Evolutionary conservation across 2,329 filamentous ascomycete genomes (phyloP), one percentile per base, ranked within the genome.

Genomic region (Fusarium nematophilum): DNA sequence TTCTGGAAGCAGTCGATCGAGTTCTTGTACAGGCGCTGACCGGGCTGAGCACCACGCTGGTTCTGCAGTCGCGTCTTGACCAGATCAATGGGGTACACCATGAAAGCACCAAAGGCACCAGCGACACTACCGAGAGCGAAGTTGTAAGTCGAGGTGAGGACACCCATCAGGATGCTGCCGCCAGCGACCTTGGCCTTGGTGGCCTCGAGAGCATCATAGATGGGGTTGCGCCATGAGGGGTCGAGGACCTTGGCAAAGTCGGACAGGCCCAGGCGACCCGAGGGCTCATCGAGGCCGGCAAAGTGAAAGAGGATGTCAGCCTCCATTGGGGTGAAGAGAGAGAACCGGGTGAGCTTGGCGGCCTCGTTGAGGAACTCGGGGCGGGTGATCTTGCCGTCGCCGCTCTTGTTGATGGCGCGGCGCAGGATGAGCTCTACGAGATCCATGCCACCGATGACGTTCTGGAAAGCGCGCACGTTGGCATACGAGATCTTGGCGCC

Each of bases 41-140:
- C 95, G 1, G 93, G 92, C 44, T 90, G 86, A 5, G 86, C 86
- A 45, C 87, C 88, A 65, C 95, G 87, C 82, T 99, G 95, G 80
- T 99, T 99, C 78, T 99, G 95, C 88, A 99, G 91, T 58, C 95
- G 89, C 2, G 95, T 99, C 86, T 99, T 99, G 76, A 99, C 95
- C 59, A 99, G 81, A 80, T 99, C 95, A 72, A 99, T 98, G 18
- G 95, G 95, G 75, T 99, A 99, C 48, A 99, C 95, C 92, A 99
- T 97, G 75, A 99, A 98, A 10, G 95, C 95, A 74, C 95, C 95
- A 73, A 99, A 99, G 9, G 95, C 95, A 77, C 95, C 95, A 7
- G 95, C 95, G 66, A 97, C 67, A 73, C 91, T 93, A 56, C 95
- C 95, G 6, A 99, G 86, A 3, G 81, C 87, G 73, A 99, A 99